A percentile compares a stretch with the other conserved stretches of the same genome.
Conservation (phyloP, 768 basidiomycete genomes). For the Trametes villosa region DNA sequence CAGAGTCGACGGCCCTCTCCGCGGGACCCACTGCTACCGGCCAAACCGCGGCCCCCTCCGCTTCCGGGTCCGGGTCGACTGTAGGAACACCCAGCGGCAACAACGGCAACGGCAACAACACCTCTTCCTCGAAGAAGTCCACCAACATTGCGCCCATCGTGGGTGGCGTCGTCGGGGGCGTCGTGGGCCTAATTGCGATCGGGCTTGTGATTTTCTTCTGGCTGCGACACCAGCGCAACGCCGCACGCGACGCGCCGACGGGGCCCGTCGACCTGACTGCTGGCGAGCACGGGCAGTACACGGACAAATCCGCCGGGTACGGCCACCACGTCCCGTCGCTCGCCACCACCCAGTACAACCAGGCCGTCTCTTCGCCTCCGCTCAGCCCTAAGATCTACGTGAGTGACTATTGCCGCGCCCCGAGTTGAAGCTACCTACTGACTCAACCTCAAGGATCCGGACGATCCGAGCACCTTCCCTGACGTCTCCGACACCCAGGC, state of each 20-base stretch:
- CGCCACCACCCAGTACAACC: not conserved
- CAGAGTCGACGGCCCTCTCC: not conserved
- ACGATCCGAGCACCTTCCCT: slow-evolving; percentile 23
- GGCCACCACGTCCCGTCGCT: not conserved
- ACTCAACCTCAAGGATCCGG: slow-evolving; percentile 6
- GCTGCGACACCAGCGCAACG: slow-evolving; percentile 7
- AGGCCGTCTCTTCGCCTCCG: not conserved
- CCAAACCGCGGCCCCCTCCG: not conserved
- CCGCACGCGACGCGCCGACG: slow-evolving; percentile 2
- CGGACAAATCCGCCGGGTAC: slow-evolving; percentile 5
- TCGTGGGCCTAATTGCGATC: slow-evolving; percentile 7
- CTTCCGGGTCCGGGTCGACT: not conserved
- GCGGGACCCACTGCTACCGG: not conserved
- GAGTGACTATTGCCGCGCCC: not conserved
- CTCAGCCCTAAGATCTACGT: slow-evolving; percentile 18
- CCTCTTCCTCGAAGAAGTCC: slow-evolving; percentile 10
- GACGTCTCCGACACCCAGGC: not conserved
- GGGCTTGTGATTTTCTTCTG: slow-evolving; percentile 10
- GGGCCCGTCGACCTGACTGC: slow-evolving; percentile 12
- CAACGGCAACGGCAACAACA: not conserved
- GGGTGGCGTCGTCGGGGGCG: slow-evolving; percentile 14
- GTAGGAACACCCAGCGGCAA: not conserved
- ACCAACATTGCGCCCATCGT: slow-evolving; percentile 14
- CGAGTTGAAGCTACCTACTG: not conserved
- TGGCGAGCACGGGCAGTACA: slow-evolving; percentile 4